A percentile compares a stretch with the other conserved stretches of the same genome.
phyloP scores from a whole-genome alignment of 495 filamentous ascomycete species.

The Podospora australis region DNA sequence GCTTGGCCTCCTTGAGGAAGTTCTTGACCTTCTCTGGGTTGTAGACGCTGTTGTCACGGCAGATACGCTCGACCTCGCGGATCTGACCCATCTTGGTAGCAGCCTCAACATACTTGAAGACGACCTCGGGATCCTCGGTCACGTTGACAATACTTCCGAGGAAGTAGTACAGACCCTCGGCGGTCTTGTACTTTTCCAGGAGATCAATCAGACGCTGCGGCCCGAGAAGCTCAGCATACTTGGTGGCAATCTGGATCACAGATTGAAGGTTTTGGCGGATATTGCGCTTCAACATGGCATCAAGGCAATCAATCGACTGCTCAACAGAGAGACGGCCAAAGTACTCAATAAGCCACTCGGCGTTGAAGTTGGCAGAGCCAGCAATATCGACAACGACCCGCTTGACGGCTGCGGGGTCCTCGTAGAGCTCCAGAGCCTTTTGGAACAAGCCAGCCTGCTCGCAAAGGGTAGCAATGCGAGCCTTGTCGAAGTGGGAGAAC shows the following conservation, averaged over 20 bases:
- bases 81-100: conserved; percentile 88
- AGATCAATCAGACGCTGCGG: conserved; percentile 81
- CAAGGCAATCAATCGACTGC: conserved; percentile 86
- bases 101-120: conserved; percentile 99
- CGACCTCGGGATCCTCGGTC: conserved; percentile 88
- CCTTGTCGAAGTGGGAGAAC: conserved; percentile 92
- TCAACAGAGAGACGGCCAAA: conserved; percentile 93
- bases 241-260: conserved; percentile 90
- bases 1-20: conserved; percentile 93
- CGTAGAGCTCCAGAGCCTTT: conserved; percentile 89
- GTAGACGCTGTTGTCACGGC: conserved; percentile 86
- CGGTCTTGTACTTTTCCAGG: conserved; percentile 93
- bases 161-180: conserved; percentile 97
- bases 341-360: conserved; percentile 86
- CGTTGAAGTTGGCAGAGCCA: conserved; percentile 69
- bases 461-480: conserved; percentile 79
- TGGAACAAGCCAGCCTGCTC: conserved; percentile 83
- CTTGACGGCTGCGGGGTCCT: conserved; percentile 85
- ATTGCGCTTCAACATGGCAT: conserved; percentile 91
- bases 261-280: conserved; percentile 95
- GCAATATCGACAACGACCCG: conserved; percentile 74
- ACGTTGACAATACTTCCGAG: conserved; percentile 96
- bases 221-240: conserved; percentile 97
- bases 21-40: conserved; percentile 98
- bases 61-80: conserved; percentile 93